Evolutionary conservation across 163 green algal genomes (phyloP).

Genomic region (Trebouxiophyceae sp.): DNA sequence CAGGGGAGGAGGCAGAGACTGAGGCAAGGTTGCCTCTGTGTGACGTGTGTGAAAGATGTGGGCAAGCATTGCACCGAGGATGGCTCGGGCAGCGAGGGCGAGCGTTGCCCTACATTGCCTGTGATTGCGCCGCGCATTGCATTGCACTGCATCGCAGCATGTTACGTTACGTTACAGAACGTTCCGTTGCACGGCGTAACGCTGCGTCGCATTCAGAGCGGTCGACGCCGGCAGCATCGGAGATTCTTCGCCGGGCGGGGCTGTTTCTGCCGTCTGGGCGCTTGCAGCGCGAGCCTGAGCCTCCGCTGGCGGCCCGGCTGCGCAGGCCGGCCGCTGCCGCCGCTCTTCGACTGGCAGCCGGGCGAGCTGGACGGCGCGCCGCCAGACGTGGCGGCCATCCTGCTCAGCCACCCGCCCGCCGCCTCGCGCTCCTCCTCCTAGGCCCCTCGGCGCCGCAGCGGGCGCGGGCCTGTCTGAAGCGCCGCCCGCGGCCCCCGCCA

Average conservation of each 20-base stretch:
- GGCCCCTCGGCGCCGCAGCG: too few species aligned
- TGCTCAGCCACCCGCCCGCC: background rate
- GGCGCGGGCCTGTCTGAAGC: too few species aligned
- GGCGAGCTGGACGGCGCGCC: conserved; percentile 72
- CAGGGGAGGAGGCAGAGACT: background rate
- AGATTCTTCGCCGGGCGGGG: too few species aligned
- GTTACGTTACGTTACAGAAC: background rate
- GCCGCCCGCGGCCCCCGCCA: too few species aligned
- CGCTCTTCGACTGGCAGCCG: conserved; percentile 86
- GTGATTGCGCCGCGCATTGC: background rate
- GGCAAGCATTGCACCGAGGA: background rate
- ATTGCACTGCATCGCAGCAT: background rate
- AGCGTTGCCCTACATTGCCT: background rate
- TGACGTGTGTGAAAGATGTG: background rate
- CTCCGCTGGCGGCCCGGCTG: too few species aligned
- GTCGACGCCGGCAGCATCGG: too few species aligned
- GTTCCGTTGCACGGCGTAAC: too few species aligned
- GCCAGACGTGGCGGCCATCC: conserved; percentile 22
- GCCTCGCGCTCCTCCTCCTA: too few species aligned
- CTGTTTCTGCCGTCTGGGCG: too few species aligned
- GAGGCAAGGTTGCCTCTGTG: background rate
- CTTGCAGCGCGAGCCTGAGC: too few species aligned
- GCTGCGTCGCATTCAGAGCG: too few species aligned
- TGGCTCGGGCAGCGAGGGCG: background rate
- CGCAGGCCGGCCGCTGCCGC: conserved; percentile 65